Percentiles rank a stretch among this genome's conserved stretches.
phyloP scores from a whole-genome alignment of 2,329 filamentous ascomycete genomes.

The Botrytis aclada region DNA sequence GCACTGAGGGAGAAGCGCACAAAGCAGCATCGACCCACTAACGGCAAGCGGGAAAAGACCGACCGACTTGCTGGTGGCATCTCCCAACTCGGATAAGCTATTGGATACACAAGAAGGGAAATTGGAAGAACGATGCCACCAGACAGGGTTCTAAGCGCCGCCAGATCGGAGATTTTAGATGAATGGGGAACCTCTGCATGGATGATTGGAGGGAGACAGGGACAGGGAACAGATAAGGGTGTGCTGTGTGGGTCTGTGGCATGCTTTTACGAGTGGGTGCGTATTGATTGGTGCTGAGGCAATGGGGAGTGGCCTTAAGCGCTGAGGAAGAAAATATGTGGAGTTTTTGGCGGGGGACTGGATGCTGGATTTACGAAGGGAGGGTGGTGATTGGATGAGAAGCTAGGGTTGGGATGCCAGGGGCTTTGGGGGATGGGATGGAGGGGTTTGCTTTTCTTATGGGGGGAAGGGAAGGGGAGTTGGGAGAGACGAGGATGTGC shows the following conservation, averaged over 20 bases:
- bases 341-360: conserved; percentile 1
- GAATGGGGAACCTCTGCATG: not conserved
- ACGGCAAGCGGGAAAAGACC: not conserved
- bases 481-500: not conserved
- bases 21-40: conserved; percentile 4
- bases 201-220: not conserved
- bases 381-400: not conserved
- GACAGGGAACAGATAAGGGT: not conserved
- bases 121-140: not conserved
- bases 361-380: not conserved
- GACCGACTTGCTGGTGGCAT: not conserved
- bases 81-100: not conserved
- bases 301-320: conserved; percentile 7
- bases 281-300: not conserved
- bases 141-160: conserved; percentile 17
- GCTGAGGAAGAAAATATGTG: conserved; percentile 1
- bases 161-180: not conserved
- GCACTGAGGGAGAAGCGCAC: not conserved
- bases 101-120: not conserved
- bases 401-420: not conserved
- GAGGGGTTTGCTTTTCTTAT: not conserved
- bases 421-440: not conserved
- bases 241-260: not conserved
- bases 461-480: no score
- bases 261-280: not conserved